Base-by-base conservation (phyloP, 2,329 filamentous ascomycete genomes). In the Aspergillus nomiae region DNA sequence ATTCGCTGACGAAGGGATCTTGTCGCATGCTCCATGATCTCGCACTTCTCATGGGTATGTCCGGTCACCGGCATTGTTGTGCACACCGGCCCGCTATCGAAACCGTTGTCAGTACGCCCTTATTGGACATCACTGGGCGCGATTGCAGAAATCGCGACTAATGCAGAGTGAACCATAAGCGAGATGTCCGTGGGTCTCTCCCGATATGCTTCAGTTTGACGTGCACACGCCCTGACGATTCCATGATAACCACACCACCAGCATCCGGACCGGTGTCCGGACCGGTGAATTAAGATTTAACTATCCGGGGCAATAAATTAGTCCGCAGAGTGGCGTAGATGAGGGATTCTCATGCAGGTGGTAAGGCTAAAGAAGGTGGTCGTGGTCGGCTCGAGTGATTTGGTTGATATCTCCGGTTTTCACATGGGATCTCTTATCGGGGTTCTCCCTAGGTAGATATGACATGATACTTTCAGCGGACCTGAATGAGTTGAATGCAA, bases 251-350 rank as follows among this genome's bases (percentile, higher is more conserved):
- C 7, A 36, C 16, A 6, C 11, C 12, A 16, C 14, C 51, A 28
- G 21, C 21, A 10, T 34, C 63, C 63, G 61, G 63, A 60, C 63
- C 63, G 63, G 63, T 58, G 32, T 50, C 58, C 63, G 63, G 63
- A 63, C 63, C 63, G 63, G 63, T 64, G 12, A 45, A 53, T 30
- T 38, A 21, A 46, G 36, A 48, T 46, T 41, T 38, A 50, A 16
- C 26, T 38, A 43, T 51, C 14, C 51, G 32, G 32, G 51, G 32
- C 30, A n/a, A 26, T 16, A 19, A 21, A 16, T 55, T 28, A 38
- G 41, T 48, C 4, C 16, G 19, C 38, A n/a, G 38, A 36, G n/a
- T 46, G n/a, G 32, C 32, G 41, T 30, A 28, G 30, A 34, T 11
- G 19, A 51, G 34, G 36, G 57, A 51, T 45, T 21, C 14, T 21